A percentile compares a stretch with the other conserved stretches of the same genome.
These are phyloP conservation scores for Trapa bicornis DNA, from an alignment of 345 rosid species.

Conservation along the genomic window DNA sequence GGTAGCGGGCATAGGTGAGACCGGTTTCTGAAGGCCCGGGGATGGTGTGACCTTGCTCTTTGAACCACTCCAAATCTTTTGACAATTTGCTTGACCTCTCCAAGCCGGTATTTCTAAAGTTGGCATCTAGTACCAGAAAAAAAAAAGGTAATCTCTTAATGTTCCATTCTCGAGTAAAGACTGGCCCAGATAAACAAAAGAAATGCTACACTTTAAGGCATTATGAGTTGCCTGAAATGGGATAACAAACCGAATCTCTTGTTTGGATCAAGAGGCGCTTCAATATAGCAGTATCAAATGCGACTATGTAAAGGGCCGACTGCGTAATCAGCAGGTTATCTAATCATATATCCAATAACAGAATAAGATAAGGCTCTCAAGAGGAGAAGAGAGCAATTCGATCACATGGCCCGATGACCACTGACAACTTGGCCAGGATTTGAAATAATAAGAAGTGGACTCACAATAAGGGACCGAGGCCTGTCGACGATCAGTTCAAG, in stretches of 20 bases:
- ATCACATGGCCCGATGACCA: background rate
- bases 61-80: slow-evolving; percentile 78
- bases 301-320: background rate
- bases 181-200: background rate
- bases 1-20: slow-evolving; percentile 37
- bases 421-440: background rate
- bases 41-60: slow-evolving; percentile 68
- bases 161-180: background rate
- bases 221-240: no score
- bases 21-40: slow-evolving; percentile 85
- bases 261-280: background rate
- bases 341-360: background rate
- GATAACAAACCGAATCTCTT: no score
- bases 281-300: background rate
- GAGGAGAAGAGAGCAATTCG: background rate
- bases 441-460: slow-evolving; percentile 10
- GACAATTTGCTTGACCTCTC: slow-evolving; percentile 66
- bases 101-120: slow-evolving; percentile 73
- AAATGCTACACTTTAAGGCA: background rate
- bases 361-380: background rate
- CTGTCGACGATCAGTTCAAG: slow-evolving; percentile 60
- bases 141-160: background rate
- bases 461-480: slow-evolving; percentile 66
- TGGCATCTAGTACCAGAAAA: slow-evolving; percentile 39
- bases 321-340: background rate